Evolutionary conservation across 2,329 filamentous ascomycete genomes (phyloP).

Genomic region (Phaeomoniella chlamydospora): DNA sequence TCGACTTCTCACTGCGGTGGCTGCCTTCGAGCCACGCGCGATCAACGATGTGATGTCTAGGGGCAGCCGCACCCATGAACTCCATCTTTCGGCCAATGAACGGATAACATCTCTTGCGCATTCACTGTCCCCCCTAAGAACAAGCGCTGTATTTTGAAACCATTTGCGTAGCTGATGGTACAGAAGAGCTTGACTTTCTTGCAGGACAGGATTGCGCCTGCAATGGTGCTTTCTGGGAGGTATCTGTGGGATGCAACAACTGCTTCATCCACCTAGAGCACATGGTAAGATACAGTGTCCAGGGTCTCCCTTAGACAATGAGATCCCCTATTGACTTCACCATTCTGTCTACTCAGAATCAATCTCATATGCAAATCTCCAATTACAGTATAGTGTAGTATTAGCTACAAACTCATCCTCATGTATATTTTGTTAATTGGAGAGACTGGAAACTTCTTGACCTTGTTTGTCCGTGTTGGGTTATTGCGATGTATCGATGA

Average conservation of each 20-base stretch:
- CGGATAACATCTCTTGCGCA: neutral
- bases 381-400: no score
- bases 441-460: no score
- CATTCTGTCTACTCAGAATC: no score
- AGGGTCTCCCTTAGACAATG: no score
- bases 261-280: neutral
- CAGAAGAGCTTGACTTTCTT: conserved; percentile 3
- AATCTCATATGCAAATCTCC: no score
- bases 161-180: conserved; percentile 4
- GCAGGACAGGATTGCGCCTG: conserved; percentile 6
- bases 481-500: no score
- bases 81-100: neutral
- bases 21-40: neutral
- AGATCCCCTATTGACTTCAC: no score
- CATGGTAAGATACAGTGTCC: no score
- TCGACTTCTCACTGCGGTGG: neutral
- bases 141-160: neutral
- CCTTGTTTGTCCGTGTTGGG: no score
- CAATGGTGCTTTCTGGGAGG: conserved; percentile 3
- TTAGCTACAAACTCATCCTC: no score
- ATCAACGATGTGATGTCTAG: neutral
- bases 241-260: neutral
- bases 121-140: neutral
- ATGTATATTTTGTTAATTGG: no score
- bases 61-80: neutral